These are phyloP conservation scores for Nakazawaea sp. DNA, from an alignment of 805 yeast species.

Conservation along the genomic window DNA sequence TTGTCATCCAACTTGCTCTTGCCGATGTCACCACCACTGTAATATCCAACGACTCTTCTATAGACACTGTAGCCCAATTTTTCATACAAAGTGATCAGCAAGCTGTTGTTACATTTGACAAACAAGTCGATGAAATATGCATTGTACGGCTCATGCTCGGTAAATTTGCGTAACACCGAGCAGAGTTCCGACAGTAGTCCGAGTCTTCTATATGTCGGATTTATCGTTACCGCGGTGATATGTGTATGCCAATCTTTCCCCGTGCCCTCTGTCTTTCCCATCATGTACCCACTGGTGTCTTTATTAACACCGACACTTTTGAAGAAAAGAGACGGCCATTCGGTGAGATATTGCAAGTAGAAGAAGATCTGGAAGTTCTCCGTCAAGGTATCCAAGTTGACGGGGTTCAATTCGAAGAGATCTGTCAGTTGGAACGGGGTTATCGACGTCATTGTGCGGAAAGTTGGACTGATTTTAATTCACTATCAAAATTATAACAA, in stretches of 20 bases:
- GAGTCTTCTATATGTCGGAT: slow-evolving; percentile 72
- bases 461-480: not conserved
- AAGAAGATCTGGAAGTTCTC: slow-evolving; percentile 85
- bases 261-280: slow-evolving; percentile 94
- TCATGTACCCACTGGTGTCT: slow-evolving; percentile 62
- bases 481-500: not conserved
- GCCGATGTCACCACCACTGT: slow-evolving; percentile 40
- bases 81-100: slow-evolving; percentile 80
- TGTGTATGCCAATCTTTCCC: slow-evolving; percentile 91
- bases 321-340: slow-evolving; percentile 89
- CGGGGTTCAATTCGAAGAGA: slow-evolving; percentile 60
- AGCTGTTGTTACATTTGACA: slow-evolving; percentile 76
- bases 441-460: slow-evolving; percentile 66
- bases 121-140: slow-evolving; percentile 86
- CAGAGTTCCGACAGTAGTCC: slow-evolving; percentile 83
- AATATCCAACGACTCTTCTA: slow-evolving; percentile 85
- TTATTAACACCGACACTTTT: slow-evolving; percentile 35
- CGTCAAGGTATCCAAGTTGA: slow-evolving; percentile 84
- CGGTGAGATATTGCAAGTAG: slow-evolving; percentile 72
- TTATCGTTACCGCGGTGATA: slow-evolving; percentile 91
- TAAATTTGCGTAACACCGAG: slow-evolving; percentile 60
- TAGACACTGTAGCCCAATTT: slow-evolving; percentile 80
- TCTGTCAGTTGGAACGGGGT: slow-evolving; percentile 87
- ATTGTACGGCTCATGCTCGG: slow-evolving; percentile 68
- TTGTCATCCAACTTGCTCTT: slow-evolving; percentile 50